Evolutionary conservation across 805 yeast species (phyloP), one percentile per base, ranked within the genome.

Genomic region (Yarrowia sp.): DNA sequence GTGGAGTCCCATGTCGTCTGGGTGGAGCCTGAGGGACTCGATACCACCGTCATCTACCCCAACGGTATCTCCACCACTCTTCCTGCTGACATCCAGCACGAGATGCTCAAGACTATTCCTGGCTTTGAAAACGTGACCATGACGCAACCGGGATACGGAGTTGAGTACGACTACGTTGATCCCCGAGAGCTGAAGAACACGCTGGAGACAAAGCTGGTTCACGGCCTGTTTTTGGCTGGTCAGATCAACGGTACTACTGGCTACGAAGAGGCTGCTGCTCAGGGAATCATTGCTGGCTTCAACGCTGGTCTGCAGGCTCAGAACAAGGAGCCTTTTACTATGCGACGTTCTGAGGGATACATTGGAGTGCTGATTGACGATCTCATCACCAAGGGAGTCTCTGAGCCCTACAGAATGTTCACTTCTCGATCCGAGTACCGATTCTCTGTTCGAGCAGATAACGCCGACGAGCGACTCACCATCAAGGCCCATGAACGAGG

Each of bases 241-340:
- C 99, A 95, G 77, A 95, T 95, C 50, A 95, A 95, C 75, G 99
- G 99, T 42, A 95, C 99, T 0, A 95, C 99, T 0, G 99, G 99
- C 0, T 95, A 95, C 74, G 99, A 95, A 79, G 99, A 95, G 77
- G 99, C 99, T 0, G 97, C 97, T 2, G 90, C 98, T 0, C 99
- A 95, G 75, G 99, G 99, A 1, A 83, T 92, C 67, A 80, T 95
- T 55, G 99, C 99, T 0, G 99, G 99, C 10, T 88, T 93, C 48
- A 95, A 95, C 77, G 98, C 99, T 0, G 97, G 97, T 0, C 80
- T 92, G 35, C 74, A 87, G 0, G 75, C 78, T 12, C 75, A 74
- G 41, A 75, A 76, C 9, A 74, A 77, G 19, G 40, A 46, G 1
- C 84, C 85, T 0, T 77, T 95, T 70, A 81, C 80, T 36, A 73